Percentiles rank a stretch among this genome's conserved stretches.
Conservation (phyloP, 2,329 filamentous ascomycete species). For the Thielaviopsis euricoi region DNA sequence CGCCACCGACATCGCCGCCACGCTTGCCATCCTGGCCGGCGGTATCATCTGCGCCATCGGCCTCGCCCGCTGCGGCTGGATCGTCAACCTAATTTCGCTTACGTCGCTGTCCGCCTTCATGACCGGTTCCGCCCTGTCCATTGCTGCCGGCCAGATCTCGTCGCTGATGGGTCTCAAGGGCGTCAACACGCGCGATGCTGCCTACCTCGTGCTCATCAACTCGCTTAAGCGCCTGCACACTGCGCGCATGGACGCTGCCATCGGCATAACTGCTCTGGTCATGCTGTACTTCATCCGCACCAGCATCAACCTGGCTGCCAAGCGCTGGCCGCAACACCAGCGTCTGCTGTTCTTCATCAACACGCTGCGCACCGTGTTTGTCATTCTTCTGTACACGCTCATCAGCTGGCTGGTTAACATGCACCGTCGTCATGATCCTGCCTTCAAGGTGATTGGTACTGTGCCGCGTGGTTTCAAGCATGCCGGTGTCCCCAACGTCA, state of each 20-base stretch:
- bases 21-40: conserved; percentile 62
- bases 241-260: conserved; percentile 61
- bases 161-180: conserved; percentile 62
- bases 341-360: conserved; percentile 81
- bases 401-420: conserved; percentile 77
- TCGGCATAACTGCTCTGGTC: conserved; percentile 68
- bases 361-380: conserved; percentile 77
- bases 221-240: conserved; percentile 54
- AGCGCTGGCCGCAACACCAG: conserved; percentile 49
- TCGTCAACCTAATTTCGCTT: conserved; percentile 85
- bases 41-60: conserved; percentile 65
- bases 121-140: conserved; percentile 87
- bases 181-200: conserved; percentile 58
- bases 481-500: conserved; percentile 48
- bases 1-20: conserved; percentile 56
- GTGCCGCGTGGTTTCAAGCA: conserved; percentile 72
- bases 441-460: conserved; percentile 55
- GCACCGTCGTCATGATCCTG: conserved; percentile 41
- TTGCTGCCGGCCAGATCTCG: conserved; percentile 69
- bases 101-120: conserved; percentile 88
- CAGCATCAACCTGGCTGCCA: conserved; percentile 46
- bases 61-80: conserved; percentile 65
- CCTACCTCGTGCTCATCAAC: conserved; percentile 73
- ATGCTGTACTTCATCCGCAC: conserved; percentile 63
- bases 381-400: conserved; percentile 82